A percentile compares a stretch with the other conserved stretches of the same genome.
These are phyloP conservation scores for Oryza punctata DNA, from an alignment of 176 grass and related monocot genomes.

Conservation along the genomic window DNA sequence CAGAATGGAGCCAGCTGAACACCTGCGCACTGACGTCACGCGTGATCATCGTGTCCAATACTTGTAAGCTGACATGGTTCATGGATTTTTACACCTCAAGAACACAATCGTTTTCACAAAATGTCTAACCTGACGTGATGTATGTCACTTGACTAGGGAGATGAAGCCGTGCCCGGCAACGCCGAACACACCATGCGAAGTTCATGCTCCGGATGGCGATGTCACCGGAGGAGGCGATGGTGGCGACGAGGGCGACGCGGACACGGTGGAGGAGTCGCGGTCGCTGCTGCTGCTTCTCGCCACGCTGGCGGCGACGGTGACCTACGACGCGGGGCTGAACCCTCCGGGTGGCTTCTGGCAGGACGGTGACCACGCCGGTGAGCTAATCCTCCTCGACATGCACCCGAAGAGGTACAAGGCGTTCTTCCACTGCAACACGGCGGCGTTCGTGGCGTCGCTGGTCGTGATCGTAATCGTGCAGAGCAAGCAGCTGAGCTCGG, in stretches of 20 bases:
- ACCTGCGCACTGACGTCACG: no score
- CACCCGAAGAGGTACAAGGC: not conserved
- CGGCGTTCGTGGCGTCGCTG: conserved; percentile 34
- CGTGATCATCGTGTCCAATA: not conserved
- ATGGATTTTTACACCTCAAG: not conserved
- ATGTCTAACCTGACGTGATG: not conserved
- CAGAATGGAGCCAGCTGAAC: not conserved
- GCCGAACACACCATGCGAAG: not conserved
- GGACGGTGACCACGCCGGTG: not conserved
- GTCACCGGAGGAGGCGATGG: not conserved
- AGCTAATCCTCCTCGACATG: conserved; percentile 8
- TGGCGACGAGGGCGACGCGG: not conserved
- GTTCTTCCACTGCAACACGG: conserved; percentile 42
- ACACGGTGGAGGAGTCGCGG: conserved; percentile 1
- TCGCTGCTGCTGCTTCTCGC: conserved; percentile 17
- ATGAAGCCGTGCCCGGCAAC: not conserved
- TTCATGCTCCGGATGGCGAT: not conserved
- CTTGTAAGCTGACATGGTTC: not conserved
- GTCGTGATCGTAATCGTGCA: conserved; percentile 40
- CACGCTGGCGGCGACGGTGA: not conserved
- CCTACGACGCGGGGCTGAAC: not conserved
- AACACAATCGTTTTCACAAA: not conserved
- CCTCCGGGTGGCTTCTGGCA: conserved; percentile 4
- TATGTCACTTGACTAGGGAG: not conserved
- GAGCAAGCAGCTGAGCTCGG: conserved; percentile 6